Conservation (phyloP, 306 rosid genomes). For the Gynostemma pentaphyllum region DNA sequence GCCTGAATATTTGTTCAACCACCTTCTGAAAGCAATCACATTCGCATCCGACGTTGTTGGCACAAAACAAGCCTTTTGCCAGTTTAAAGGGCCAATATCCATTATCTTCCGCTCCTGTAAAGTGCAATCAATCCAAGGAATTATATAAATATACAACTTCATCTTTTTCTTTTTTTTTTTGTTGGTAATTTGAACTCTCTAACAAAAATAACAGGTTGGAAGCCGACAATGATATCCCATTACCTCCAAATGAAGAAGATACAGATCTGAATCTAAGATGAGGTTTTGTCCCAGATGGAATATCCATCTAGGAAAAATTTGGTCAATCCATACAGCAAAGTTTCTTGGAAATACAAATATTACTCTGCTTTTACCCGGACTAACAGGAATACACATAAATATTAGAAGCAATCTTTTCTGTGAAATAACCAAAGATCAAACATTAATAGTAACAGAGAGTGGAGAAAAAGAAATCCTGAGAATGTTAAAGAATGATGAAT, state of each 20-base stretch:
- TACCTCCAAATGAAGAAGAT: conserved; percentile 93
- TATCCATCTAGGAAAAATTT: conserved; percentile 77
- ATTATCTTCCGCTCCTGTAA: conserved; percentile 50
- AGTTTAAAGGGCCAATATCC: conserved; percentile 50
- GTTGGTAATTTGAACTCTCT: neutral
- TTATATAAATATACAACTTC: neutral
- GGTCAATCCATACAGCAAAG: conserved; percentile 57
- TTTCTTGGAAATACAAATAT: conserved; percentile 89
- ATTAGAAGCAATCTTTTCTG: conserved; percentile 24
- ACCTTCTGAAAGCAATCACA: conserved; percentile 70
- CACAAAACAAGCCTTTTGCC: conserved; percentile 85
- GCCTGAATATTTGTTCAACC: conserved; percentile 72
- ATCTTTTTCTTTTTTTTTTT: neutral
- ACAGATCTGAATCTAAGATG: conserved; percentile 83
- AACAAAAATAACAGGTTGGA: too few relatives aligned
- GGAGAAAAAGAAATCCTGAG: neutral
- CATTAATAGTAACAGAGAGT: neutral
- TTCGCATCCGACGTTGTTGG: conserved; percentile 84
- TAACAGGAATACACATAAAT: conserved; percentile 72
- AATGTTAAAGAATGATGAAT: neutral
- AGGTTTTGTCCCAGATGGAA: conserved; percentile 78
- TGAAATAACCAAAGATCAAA: conserved; percentile 7
- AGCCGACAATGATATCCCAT: conserved; percentile 6
- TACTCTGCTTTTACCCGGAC: conserved; percentile 91
- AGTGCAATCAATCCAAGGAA: neutral